These are phyloP conservation scores for Tetradesmus obliquus DNA, from an alignment of 139 green algal genomes.

Conservation along the genomic window DNA sequence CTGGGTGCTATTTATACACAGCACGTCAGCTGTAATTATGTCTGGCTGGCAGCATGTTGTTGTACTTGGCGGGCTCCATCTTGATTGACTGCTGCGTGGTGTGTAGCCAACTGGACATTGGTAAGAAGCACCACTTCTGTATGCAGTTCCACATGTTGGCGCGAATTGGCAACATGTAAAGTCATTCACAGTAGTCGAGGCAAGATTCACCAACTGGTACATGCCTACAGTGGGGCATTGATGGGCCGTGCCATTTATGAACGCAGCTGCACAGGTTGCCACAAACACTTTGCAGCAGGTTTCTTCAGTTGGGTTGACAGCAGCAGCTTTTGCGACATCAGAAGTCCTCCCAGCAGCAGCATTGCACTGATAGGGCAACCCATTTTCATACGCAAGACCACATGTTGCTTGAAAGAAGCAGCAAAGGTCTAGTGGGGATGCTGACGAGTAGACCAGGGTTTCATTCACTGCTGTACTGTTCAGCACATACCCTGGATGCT, in stretches of 20 bases:
- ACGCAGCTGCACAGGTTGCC: background rate
- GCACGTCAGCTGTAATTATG: background rate
- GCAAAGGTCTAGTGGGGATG: background rate
- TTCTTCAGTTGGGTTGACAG: background rate
- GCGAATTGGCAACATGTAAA: background rate
- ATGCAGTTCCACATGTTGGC: background rate
- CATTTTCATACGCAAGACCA: background rate
- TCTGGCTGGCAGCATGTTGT: background rate
- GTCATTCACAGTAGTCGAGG: background rate
- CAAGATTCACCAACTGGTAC: background rate
- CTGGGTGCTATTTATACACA: background rate
- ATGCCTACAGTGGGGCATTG: background rate
- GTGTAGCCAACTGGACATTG: background rate
- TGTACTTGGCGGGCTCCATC: background rate
- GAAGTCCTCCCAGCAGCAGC: background rate
- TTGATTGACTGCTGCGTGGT: background rate
- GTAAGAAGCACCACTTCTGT: background rate
- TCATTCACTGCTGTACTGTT: background rate
- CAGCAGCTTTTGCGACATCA: background rate
- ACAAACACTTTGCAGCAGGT: background rate
- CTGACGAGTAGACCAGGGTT: background rate
- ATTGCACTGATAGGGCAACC: background rate
- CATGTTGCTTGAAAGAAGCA: conserved; percentile 19
- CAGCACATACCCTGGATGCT: background rate
- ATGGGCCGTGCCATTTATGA: background rate